Percentiles rank a stretch among this genome's conserved stretches.
phyloP scores from a whole-genome alignment of 2,329 filamentous ascomycete species.

The Aspergillus versicolor region DNA sequence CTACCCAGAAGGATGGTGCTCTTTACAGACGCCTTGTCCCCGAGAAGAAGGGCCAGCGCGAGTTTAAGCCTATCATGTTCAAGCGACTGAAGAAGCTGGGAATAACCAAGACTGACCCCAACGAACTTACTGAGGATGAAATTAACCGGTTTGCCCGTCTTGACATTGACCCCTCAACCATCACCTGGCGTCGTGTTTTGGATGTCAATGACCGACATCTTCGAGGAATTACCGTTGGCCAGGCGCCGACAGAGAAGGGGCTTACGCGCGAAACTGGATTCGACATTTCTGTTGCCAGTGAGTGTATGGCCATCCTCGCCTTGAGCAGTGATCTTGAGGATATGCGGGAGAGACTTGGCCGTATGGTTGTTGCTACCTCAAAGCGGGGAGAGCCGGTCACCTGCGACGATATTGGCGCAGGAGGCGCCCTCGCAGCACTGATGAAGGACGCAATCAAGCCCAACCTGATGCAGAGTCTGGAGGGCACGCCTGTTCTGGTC shows the following conservation, averaged over 20 bases:
- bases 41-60: constrained; percentile 81
- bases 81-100: constrained; percentile 91
- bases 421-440: constrained; percentile 86
- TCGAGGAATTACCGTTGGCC: constrained; percentile 82
- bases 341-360: constrained; percentile 87
- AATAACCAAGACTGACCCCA: constrained; percentile 90
- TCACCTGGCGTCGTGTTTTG: constrained; percentile 93
- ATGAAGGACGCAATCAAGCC: constrained; percentile 99
- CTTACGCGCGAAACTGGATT: constrained; percentile 87
- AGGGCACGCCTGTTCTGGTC: constrained; percentile 95
- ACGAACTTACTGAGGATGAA: constrained; percentile 88
- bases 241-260: constrained; percentile 86
- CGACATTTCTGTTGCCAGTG: constrained; percentile 95
- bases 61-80: constrained; percentile 89
- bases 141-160: constrained; percentile 84
- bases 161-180: constrained; percentile 94
- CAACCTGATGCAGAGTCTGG: constrained; percentile 96
- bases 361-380: constrained; percentile 93
- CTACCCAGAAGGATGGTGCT: constrained; percentile 85
- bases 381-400: constrained; percentile 85
- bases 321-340: constrained; percentile 84
- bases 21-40: constrained; percentile 88
- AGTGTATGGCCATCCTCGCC: constrained; percentile 97
- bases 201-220: constrained; percentile 97
- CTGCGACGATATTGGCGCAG: constrained; percentile 90